Conservation (phyloP, 2,329 filamentous ascomycete species). For the Xylariaceae sp. region DNA sequence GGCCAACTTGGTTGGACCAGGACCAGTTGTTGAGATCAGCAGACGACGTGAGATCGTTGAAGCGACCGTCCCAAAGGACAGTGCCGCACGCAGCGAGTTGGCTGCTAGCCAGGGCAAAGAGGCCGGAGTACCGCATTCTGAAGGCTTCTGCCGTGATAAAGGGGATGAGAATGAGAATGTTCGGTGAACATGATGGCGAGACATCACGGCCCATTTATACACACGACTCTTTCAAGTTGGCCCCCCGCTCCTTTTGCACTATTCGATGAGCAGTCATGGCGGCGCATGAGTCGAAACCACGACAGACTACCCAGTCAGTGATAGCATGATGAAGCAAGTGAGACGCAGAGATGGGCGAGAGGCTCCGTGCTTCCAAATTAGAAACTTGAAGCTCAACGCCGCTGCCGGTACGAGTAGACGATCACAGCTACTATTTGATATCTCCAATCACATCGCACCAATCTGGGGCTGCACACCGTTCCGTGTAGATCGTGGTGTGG, state of each 20-base stretch:
- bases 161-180: neutral
- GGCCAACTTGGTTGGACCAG: constrained; percentile 54
- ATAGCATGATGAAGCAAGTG: neutral
- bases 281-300: neutral
- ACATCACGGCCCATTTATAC: neutral
- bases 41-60: constrained; percentile 48
- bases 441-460: constrained; percentile 18
- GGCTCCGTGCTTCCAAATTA: constrained; percentile 21
- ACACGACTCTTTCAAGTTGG: neutral
- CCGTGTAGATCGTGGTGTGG: neutral
- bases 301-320: neutral
- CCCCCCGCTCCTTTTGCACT: neutral
- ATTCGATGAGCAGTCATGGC: neutral
- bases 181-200: neutral
- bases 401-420: neutral
- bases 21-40: constrained; percentile 54
- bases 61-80: constrained; percentile 56
- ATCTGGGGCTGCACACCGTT: constrained; percentile 5
- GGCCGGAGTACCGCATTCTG: constrained; percentile 23
- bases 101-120: constrained; percentile 22
- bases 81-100: constrained; percentile 37
- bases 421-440: neutral
- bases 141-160: neutral
- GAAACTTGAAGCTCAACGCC: constrained; percentile 9
- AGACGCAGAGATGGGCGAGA: constrained; percentile 4